Conservation (phyloP, 2,329 filamentous ascomycete genomes). For the Penicillium sp. region DNA sequence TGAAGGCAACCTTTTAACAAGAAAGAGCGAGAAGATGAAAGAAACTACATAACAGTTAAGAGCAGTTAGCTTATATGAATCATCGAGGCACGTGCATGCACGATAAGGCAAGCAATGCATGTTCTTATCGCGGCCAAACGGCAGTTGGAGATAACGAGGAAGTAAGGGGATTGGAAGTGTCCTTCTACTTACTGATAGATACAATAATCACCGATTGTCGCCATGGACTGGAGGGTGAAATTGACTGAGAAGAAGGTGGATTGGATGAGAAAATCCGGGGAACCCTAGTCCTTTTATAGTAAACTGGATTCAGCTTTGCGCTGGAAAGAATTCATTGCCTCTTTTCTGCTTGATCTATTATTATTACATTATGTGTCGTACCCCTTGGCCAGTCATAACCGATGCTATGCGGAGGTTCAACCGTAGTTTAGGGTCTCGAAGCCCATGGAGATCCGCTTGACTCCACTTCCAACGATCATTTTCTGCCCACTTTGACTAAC, state of each 20-base stretch:
- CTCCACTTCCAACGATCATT: conserved; percentile 18
- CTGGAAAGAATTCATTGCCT: background rate
- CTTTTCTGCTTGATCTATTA: background rate
- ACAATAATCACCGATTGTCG: conserved; percentile 20
- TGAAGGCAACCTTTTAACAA: conserved; percentile 16
- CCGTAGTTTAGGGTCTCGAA: conserved; percentile 16
- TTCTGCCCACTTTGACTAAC: conserved; percentile 23
- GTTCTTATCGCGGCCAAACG: conserved; percentile 15
- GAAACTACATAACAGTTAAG: conserved; percentile 12
- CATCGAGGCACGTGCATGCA: conserved; percentile 10
- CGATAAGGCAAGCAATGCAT: conserved; percentile 13
- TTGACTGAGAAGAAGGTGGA: background rate
- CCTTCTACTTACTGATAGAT: conserved; percentile 1
- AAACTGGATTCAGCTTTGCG: background rate
- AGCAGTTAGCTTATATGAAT: conserved; percentile 11
- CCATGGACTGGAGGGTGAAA: conserved; percentile 21
- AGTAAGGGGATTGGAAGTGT: conserved; percentile 11
- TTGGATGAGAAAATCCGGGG: conserved; percentile 20
- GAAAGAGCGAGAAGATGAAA: conserved; percentile 14
- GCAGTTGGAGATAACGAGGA: conserved; percentile 10
- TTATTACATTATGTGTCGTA: background rate
- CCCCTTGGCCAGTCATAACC: conserved; percentile 19
- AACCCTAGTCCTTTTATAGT: conserved; percentile 19
- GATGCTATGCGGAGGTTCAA: conserved; percentile 20
- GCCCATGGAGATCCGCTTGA: conserved; percentile 14